A percentile compares a stretch with the other conserved stretches of the same genome.
Conservation (phyloP, 495 filamentous ascomycete genomes). For the Cladorrhinum samala region DNA sequence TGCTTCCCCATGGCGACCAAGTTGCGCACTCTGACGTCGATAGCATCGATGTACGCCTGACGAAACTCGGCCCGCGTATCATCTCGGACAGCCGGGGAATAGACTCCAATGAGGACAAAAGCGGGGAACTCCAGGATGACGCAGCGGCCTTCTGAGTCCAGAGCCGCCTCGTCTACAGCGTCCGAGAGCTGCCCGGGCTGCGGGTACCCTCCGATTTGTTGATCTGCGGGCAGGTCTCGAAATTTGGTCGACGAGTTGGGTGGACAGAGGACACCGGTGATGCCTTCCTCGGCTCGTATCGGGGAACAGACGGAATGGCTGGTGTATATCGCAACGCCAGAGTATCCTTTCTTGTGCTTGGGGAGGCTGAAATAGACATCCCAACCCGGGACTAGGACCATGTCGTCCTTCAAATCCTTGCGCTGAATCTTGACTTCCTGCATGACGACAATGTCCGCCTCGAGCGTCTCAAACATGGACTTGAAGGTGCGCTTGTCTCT, state of each 20-base stretch:
- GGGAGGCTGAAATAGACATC: constrained; percentile 95
- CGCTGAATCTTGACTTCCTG: constrained; percentile 96
- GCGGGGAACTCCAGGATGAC: constrained; percentile 93
- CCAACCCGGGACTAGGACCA: constrained; percentile 94
- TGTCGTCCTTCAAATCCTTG: constrained; percentile 89
- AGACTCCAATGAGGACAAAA: constrained; percentile 86
- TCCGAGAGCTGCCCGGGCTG: constrained; percentile 55
- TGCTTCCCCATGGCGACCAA: constrained; percentile 71
- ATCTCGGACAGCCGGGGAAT: constrained; percentile 83
- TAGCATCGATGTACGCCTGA: constrained; percentile 66
- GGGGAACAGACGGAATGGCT: constrained; percentile 82
- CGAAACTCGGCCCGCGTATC: constrained; percentile 80
- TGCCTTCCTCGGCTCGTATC: constrained; percentile 87
- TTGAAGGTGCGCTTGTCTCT: constrained; percentile 76
- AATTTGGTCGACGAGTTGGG: constrained; percentile 71
- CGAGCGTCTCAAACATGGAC: constrained; percentile 91
- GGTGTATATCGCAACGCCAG: constrained; percentile 92
- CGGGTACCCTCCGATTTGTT: constrained; percentile 91
- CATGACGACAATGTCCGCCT: constrained; percentile 90
- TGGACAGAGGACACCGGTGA: constrained; percentile 73
- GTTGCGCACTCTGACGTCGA: constrained; percentile 81
- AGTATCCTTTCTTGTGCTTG: constrained; percentile 94
- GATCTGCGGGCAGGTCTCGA: constrained; percentile 65
- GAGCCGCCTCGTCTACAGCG: constrained; percentile 57
- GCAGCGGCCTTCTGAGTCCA: constrained; percentile 90